Evolutionary conservation across 2,329 filamentous ascomycete species (phyloP), one percentile per base, ranked within the genome.

Genomic region (Westerdykella aurantiaca): DNA sequence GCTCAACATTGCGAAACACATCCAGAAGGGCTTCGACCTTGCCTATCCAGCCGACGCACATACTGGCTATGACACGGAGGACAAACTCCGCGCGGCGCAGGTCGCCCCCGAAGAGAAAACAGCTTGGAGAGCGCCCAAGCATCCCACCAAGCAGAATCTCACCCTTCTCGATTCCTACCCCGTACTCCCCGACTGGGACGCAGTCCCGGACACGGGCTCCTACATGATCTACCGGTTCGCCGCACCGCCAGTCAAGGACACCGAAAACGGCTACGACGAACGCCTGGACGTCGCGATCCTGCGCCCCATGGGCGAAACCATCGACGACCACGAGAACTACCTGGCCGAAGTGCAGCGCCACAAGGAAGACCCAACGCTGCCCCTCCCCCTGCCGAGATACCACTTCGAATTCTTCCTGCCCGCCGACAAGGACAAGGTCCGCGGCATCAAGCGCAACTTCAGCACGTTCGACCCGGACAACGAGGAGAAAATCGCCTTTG

Each of bases 41-140:
- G 80, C 80, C 11, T 80, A 83, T 31, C 80, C 80, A 11, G 73
- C 81, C 50, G 46, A 83, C 74, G 63, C 82, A 69, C 72, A 86
- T 83, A 73, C 80, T 74, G 73, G 81, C 69, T 69, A 83, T 76
- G 77, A 88, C 81, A 75, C 71, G 16, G 63, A 68, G 2, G 72
- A 71, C 31, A 73, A 71, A 17, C 67, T 82, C 25, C 73, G 75
- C 37, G 78, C 77, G 31, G 74, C 79, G 37, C 69, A 74, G 17
- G 64, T 74, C 17, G 74, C 74, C 1, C 71, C 75, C 22, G 72
- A 74, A 34, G 80, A 83, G 50, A 65, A 69, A 14, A 72, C 76
- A 44, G 79, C 79, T 2, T 84, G 80, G 80, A 73, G 73, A 35
- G 70, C 72, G 37, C 80, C 81, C 10, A 73, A 75, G 47, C 78